Base-by-base conservation (phyloP, 306 rosid genomes). In the Lagenaria siceraria region DNA sequence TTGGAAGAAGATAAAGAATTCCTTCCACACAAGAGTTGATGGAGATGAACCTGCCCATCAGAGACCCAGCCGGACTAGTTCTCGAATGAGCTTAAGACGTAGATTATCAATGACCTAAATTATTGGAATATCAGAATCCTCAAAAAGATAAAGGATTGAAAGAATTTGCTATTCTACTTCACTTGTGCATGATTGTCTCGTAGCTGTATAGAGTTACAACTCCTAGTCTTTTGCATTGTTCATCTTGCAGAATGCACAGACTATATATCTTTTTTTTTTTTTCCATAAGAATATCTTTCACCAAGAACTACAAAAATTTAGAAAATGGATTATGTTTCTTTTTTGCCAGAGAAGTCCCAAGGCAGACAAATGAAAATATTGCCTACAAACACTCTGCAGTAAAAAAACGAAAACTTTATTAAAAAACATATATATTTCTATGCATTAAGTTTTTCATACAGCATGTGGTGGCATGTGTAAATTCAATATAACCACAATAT, bases 1-100 rank as follows among this genome's bases (percentile, higher is more conserved):
- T 68, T 95, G 97, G 97, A 81, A 85, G 76, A 95, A 88, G 93
- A 87, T 92, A 66, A 90, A 84, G 81, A 87, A 84, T 40, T 90
- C 98, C 19, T 85, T 92, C 78, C 92, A 89, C 25, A 55, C 78
- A 82, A 95, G 82, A 89, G 43, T 76, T 27, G 83, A 86, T 33
- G 90, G 82, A 61, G 82, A 82, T 22, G 97, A 86, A 83, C 80
- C 75, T 52, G 81, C 77, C 69, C 84, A 59, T 76, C 84, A 49
- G 64, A 82, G 89, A 82, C 74, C 85, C 58, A 79, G 80, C 36
- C 42, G 55, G 25, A 35, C 59, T 54, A 59, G 74, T 66, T 33
- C 56, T 7, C 84, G 38, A 90, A n/a, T 63, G 85, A 75, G 74
- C 83, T 85, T 63, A 40, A 78, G 83, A 62, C 80, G 82, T 78